A percentile compares a stretch with the other conserved stretches of the same genome.
Evolutionary conservation across 257 asterid genomes (phyloP).

Genomic region (Solanum microdontum): DNA sequence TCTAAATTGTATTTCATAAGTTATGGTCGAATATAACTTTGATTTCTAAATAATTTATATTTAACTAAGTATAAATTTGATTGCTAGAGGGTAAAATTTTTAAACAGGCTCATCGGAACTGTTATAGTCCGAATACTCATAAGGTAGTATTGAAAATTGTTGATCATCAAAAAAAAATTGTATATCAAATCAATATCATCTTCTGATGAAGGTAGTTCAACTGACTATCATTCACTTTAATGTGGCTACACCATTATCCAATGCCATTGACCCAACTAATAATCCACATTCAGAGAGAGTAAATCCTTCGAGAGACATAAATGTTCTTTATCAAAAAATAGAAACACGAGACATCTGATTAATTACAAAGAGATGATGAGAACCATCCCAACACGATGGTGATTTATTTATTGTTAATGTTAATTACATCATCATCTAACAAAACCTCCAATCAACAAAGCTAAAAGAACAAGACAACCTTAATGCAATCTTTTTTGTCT

Average conservation of each 20-base stretch:
- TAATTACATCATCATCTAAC: constrained; percentile 21
- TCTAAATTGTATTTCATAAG: neutral
- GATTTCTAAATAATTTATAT: neutral
- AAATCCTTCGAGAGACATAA: neutral
- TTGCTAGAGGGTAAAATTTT: neutral
- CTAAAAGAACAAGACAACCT: neutral
- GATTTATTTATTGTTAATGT: neutral
- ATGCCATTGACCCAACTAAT: neutral
- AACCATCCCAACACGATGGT: neutral
- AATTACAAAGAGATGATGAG: neutral
- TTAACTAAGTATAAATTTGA: neutral
- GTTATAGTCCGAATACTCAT: no score
- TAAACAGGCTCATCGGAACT: no score
- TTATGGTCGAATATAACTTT: neutral
- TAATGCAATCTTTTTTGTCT: constrained; percentile 23
- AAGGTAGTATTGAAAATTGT: neutral
- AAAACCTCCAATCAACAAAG: constrained; percentile 16
- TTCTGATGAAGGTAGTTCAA: neutral
- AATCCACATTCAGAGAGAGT: neutral
- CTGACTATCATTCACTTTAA: neutral
- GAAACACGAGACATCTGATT: neutral
- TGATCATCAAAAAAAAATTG: neutral
- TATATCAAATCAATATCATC: neutral
- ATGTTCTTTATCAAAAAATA: neutral
- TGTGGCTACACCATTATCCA: neutral